Base-by-base conservation (phyloP, 768 basidiomycete genomes). In the Mycena chlorophos region DNA sequence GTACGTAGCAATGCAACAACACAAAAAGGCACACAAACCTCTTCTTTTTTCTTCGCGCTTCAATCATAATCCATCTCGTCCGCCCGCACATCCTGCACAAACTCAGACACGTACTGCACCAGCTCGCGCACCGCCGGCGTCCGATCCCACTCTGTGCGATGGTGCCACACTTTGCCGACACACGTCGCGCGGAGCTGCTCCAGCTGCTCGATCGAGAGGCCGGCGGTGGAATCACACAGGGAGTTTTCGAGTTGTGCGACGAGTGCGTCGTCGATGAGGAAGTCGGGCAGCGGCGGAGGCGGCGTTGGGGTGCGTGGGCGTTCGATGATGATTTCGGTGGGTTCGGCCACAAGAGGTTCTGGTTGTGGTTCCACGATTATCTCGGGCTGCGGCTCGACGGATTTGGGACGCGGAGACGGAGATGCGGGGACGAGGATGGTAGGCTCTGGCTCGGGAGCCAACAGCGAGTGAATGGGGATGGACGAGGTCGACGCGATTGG, bases 171-270 rank as follows among this genome's bases (percentile, higher is more conserved):
- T 48, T 76, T 76, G 38, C 85, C 84, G 23, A 94, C 81, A 63
- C 86, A 88, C 2, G 81, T 84, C 6, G 97, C 95, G 4, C 97
- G 84, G 5, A 99, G 78, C 70, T 98, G 94, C 68, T 98, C 97
- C 5, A 99, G 80, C 66, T 96, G 86, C 66, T 99, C 97, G 48
- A 98, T 78, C 23, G 78, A 90, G 39, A 98, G 74, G 0, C 66
- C 67, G 5, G 57, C 67, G 1, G 96, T 97, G 42, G 67, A 67
- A 17, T 80, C 73, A 30, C 72, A 72, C 25, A 98, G 68, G 42
- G 75, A 69, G 2, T 67, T 42, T 53, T 74, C 70, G 0, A 98
- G 78, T 10, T 77, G 65, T 0, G 62, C 63, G 23, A 96, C 62
- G 10, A 76, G 66, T 2, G 57, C 66, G 22, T 81, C 73, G 46